Percentiles rank a stretch among this genome's conserved stretches.
phyloP scores from a whole-genome alignment of 306 rosid genomes.

The Cyamopsis tetragonoloba region DNA sequence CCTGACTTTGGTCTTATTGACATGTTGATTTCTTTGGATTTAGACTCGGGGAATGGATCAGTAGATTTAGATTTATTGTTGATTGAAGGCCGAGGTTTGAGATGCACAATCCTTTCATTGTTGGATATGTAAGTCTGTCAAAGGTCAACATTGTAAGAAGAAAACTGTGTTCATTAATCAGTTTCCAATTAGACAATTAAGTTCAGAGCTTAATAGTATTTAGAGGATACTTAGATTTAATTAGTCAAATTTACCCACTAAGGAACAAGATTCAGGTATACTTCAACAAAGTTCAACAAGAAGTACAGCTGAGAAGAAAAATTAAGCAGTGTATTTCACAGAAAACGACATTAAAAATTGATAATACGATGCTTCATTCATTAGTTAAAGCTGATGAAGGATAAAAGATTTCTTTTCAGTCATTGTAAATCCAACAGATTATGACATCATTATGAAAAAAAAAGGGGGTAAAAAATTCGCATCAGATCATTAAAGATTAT shows the following conservation, averaged over 20 bases:
- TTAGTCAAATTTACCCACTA: neutral
- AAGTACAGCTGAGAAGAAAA: neutral
- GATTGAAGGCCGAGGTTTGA: conserved; percentile 73
- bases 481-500: neutral
- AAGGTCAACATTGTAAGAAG: conserved; percentile 17
- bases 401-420: neutral
- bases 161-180: neutral
- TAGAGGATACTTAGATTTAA: neutral
- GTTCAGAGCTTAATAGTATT: neutral
- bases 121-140: conserved; percentile 84
- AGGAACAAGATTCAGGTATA: neutral
- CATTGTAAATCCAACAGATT: neutral
- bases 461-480: neutral
- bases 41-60: conserved; percentile 60
- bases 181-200: neutral
- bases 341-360: neutral
- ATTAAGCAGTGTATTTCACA: neutral
- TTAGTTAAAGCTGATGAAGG: neutral
- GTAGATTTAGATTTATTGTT: conserved; percentile 52
- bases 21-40: conserved; percentile 54
- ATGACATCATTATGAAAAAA: neutral
- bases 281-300: neutral
- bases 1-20: conserved; percentile 60
- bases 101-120: conserved; percentile 84
- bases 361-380: neutral